Conservation (phyloP, 768 basidiomycete genomes). For the Guyanaporus albipodus region DNA sequence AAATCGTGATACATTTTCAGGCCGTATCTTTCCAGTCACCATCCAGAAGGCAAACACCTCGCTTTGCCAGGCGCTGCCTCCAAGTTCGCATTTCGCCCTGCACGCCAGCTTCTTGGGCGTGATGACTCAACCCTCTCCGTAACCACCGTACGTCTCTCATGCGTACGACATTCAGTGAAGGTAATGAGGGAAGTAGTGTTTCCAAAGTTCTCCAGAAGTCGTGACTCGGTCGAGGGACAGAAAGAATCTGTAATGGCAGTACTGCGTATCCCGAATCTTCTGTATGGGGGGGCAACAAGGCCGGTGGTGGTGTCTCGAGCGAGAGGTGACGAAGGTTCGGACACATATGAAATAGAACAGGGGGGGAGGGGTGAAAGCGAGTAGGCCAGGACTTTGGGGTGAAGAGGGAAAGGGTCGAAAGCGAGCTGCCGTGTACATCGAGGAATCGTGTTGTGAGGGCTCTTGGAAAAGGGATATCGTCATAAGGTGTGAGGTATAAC, state of each 20-base stretch:
- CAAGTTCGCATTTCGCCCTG: constrained; percentile 81
- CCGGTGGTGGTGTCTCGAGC: constrained; percentile 65
- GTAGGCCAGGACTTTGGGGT: constrained; percentile 71
- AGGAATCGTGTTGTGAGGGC: constrained; percentile 61
- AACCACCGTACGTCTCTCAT: constrained; percentile 72
- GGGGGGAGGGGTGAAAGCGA: constrained; percentile 51
- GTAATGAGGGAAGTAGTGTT: constrained; percentile 50
- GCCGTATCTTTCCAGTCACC: constrained; percentile 60
- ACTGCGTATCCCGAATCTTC: constrained; percentile 28
- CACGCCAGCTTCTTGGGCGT: constrained; percentile 69
- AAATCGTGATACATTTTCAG: constrained; percentile 8
- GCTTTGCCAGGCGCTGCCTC: constrained; percentile 55
- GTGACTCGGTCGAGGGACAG: constrained; percentile 67
- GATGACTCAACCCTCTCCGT: constrained; percentile 55
- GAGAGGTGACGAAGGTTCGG: constrained; percentile 67
- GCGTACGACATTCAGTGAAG: constrained; percentile 53
- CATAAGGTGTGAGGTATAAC: constrained; percentile 69
- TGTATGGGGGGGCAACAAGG: constrained; percentile 33
- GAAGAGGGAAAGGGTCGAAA: constrained; percentile 61
- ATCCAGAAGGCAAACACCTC: constrained; percentile 63
- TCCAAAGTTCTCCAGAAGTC: constrained; percentile 59
- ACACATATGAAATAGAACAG: constrained; percentile 42
- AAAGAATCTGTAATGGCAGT: constrained; percentile 54
- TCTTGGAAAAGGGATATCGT: constrained; percentile 57
- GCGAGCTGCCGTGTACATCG: constrained; percentile 48